phyloP scores from a whole-genome alignment of 148 eudicot species.

The Cornus suecica region DNA sequence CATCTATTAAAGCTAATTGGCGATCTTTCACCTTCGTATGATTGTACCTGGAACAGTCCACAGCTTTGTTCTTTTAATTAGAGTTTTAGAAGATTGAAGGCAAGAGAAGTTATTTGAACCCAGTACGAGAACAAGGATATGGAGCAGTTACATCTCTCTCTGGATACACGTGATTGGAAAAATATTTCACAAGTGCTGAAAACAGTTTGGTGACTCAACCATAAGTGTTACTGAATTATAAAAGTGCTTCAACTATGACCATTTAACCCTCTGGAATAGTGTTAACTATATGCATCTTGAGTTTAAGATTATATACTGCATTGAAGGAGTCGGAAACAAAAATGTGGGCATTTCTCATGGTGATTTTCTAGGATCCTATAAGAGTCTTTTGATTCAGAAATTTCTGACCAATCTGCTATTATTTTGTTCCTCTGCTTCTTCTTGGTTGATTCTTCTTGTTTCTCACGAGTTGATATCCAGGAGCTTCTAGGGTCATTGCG shows the following conservation, averaged over 20 bases:
- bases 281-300: background rate
- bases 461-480: slow-evolving; percentile 26
- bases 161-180: background rate
- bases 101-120: background rate
- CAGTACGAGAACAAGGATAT: background rate
- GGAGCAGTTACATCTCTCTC: background rate
- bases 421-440: background rate
- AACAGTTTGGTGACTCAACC: background rate
- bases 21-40: background rate
- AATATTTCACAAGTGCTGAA: background rate
- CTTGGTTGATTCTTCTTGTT: background rate
- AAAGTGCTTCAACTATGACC: background rate
- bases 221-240: background rate
- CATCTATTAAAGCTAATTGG: background rate
- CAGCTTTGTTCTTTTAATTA: background rate
- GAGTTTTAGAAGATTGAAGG: background rate
- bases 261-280: background rate
- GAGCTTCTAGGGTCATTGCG: slow-evolving; percentile 54
- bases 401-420: background rate
- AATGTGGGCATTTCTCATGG: background rate
- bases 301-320: background rate
- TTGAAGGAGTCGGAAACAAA: background rate
- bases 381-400: slow-evolving; percentile 5
- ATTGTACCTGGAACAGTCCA: background rate
- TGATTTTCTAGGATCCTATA: background rate